Conservation (phyloP, 257 asterid species). For the Ilex aquifolium region DNA sequence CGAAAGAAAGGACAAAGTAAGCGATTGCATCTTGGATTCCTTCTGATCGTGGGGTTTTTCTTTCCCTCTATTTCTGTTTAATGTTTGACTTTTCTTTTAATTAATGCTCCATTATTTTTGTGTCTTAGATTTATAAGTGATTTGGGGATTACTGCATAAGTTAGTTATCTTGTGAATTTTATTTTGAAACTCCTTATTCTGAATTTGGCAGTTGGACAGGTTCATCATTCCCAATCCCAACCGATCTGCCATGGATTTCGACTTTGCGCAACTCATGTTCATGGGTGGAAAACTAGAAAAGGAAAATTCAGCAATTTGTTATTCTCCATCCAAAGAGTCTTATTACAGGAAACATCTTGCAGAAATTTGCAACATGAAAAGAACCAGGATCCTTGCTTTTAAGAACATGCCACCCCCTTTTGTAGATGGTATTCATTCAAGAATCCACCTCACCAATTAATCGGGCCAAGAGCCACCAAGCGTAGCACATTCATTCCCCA, state of each 20-base stretch:
- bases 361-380: conserved; percentile 33
- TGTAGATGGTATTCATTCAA: background rate
- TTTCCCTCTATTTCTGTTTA: too few species aligned
- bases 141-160: too few species aligned
- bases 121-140: too few species aligned
- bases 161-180: too few species aligned
- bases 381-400: conserved; percentile 43
- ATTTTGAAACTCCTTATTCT: too few species aligned
- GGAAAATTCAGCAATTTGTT: conserved; percentile 9
- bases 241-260: conserved; percentile 48
- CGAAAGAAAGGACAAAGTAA: too few species aligned
- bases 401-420: conserved; percentile 31
- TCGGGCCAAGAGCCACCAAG: conserved; percentile 10
- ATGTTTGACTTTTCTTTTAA: too few species aligned
- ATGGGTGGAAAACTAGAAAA: conserved; percentile 20
- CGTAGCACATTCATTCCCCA: conserved; percentile 20
- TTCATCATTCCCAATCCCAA: conserved; percentile 55
- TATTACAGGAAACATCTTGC: conserved; percentile 38
- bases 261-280: conserved; percentile 40
- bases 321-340: conserved; percentile 29
- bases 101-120: too few species aligned
- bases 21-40: too few species aligned
- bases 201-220: conserved; percentile 52
- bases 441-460: conserved; percentile 10
- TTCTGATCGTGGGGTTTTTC: too few species aligned